These are phyloP conservation scores for Cutaneotrichosporon sp. DNA, from an alignment of 1,284 basidiomycete genomes.

Conservation along the genomic window DNA sequence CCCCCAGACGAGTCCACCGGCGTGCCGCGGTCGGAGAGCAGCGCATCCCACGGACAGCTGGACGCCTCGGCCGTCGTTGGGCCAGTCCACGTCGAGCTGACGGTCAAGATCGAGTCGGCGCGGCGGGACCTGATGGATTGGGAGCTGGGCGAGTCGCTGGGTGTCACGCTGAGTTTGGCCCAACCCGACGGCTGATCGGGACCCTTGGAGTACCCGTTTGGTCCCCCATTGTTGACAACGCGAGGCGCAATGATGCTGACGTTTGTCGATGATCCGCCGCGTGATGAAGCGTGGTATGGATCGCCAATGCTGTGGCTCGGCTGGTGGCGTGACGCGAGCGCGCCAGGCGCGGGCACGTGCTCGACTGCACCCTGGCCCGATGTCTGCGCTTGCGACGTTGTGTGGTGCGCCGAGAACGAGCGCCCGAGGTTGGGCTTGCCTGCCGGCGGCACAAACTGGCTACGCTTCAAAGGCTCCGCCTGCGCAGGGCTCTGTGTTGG, in stretches of 20 bases:
- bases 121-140: not conserved
- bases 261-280: not conserved
- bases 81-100: conserved; percentile 12
- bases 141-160: not conserved
- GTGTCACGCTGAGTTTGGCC: too few relatives aligned
- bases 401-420: conserved; percentile 6
- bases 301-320: conserved; percentile 10
- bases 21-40: conserved; percentile 4
- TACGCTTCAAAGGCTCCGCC: not conserved
- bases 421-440: conserved; percentile 4
- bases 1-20: not conserved
- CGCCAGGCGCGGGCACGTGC: conserved; percentile 8
- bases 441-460: not conserved
- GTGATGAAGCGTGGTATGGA: not conserved
- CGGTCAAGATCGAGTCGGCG: conserved; percentile 3
- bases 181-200: too few relatives aligned
- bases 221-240: too few relatives aligned
- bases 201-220: too few relatives aligned
- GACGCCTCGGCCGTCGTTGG: not conserved
- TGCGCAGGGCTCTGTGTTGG: not conserved
- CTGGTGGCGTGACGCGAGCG: conserved; percentile 11
- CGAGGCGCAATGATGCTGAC: too few relatives aligned
- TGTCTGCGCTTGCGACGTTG: conserved; percentile 1
- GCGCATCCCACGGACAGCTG: conserved; percentile 8
- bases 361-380: not conserved